Conservation (phyloP, 2,329 filamentous ascomycete genomes). For the Ceratocystis colombiana region DNA sequence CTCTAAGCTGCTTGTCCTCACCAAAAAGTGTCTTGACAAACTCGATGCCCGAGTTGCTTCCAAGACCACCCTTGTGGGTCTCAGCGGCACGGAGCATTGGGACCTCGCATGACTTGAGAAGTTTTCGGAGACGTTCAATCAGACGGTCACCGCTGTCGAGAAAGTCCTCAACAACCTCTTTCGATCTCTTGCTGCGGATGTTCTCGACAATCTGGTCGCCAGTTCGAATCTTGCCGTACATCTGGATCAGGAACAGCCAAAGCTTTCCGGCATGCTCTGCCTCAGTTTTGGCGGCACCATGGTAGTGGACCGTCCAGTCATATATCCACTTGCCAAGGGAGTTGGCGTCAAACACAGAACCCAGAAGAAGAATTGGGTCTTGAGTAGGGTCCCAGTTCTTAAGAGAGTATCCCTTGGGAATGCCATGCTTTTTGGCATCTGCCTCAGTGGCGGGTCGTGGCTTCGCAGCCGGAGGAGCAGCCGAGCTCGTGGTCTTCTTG, state of each 20-base stretch:
- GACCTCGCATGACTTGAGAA: constrained; percentile 83
- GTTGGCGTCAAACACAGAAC: constrained; percentile 95
- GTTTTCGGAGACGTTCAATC: constrained; percentile 70
- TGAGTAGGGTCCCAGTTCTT: constrained; percentile 98
- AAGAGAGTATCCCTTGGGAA: constrained; percentile 81
- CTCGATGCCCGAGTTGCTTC: constrained; percentile 84
- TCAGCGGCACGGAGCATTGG: constrained; percentile 91
- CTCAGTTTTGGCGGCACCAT: constrained; percentile 71
- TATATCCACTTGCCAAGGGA: constrained; percentile 98
- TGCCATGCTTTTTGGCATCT: constrained; percentile 56
- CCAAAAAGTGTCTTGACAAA: constrained; percentile 96
- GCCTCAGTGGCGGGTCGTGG: constrained; percentile 43
- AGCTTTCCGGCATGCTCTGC: constrained; percentile 87
- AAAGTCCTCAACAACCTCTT: constrained; percentile 80
- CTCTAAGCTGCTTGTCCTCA: constrained; percentile 75
- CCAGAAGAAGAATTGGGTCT: constrained; percentile 84
- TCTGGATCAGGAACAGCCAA: constrained; percentile 88
- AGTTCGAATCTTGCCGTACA: constrained; percentile 87
- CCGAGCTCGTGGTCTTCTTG: constrained; percentile 31
- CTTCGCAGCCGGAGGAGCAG: constrained; percentile 24
- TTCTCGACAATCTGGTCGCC: constrained; percentile 66
- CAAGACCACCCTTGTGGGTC: constrained; percentile 62
- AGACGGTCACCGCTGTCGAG: constrained; percentile 79
- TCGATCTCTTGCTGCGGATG: constrained; percentile 62
- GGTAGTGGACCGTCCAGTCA: constrained; percentile 93